These are phyloP conservation scores for Pseudogymnoascus sp. DNA, from an alignment of 2,329 filamentous ascomycete species.

Conservation along the genomic window DNA sequence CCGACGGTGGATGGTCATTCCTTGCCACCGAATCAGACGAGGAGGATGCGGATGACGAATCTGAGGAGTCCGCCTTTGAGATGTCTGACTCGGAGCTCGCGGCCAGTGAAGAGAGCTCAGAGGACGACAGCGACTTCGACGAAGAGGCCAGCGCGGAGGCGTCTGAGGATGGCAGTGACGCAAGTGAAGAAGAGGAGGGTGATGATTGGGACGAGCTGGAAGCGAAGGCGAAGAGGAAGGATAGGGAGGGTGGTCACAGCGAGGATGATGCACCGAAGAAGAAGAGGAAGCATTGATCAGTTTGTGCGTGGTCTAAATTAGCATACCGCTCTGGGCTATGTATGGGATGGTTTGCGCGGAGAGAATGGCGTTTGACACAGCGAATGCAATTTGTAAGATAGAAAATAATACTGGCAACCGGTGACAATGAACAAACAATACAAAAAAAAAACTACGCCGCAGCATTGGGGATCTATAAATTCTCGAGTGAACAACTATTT, in stretches of 20 bases:
- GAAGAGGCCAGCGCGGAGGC: constrained; percentile 80
- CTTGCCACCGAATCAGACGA: constrained; percentile 80
- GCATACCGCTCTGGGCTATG: not conserved
- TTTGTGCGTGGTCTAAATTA: not conserved
- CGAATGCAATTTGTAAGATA: constrained; percentile 5
- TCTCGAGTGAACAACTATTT: constrained; percentile 1
- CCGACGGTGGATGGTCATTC: constrained; percentile 92
- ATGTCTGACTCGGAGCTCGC: constrained; percentile 76
- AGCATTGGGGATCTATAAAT: not conserved
- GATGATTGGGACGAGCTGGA: constrained; percentile 95
- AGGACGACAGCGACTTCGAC: constrained; percentile 89
- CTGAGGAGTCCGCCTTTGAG: constrained; percentile 89
- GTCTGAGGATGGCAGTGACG: constrained; percentile 64
- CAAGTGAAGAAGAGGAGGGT: constrained; percentile 51
- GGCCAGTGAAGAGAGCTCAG: constrained; percentile 65
- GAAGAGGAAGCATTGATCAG: constrained; percentile 38
- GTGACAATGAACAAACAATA: not conserved
- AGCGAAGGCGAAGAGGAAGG: constrained; percentile 80
- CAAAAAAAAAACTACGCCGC: no score
- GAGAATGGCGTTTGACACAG: not conserved
- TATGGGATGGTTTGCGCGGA: not conserved
- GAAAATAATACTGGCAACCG: not conserved
- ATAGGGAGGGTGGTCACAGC: constrained; percentile 55
- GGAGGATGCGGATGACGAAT: constrained; percentile 68
- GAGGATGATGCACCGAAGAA: constrained; percentile 69